Conservation (phyloP, 2,329 filamentous ascomycete genomes). For the Pyricularia pennisetigena region DNA sequence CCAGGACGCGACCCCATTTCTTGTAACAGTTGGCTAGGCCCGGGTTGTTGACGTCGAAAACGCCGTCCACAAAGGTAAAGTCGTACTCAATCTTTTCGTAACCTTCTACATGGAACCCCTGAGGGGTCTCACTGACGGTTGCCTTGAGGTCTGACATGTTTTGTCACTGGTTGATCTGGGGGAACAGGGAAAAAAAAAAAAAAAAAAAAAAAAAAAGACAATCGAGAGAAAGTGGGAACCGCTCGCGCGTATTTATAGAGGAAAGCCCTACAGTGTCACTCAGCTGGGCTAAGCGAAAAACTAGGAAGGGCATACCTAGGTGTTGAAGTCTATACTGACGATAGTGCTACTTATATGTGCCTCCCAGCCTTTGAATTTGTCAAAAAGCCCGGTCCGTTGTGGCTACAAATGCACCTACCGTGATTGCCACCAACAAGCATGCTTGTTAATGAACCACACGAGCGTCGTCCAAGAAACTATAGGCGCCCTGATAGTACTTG, state of each 20-base stretch:
- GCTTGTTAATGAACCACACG: background rate
- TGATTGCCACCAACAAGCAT: background rate
- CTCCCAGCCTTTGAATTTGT: background rate
- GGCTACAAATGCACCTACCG: background rate
- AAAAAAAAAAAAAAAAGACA: background rate
- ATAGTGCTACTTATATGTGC: background rate
- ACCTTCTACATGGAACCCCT: constrained; percentile 61
- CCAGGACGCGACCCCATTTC: constrained; percentile 54
- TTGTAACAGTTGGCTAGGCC: constrained; percentile 57
- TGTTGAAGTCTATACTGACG: background rate
- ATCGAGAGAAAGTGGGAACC: background rate
- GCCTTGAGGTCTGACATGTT: constrained; percentile 60
- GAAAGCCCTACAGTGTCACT: background rate
- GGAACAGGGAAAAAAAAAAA: background rate
- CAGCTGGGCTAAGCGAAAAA: background rate
- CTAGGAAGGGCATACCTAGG: background rate
- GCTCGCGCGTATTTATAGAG: background rate
- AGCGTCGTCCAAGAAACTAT: background rate
- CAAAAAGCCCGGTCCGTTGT: background rate
- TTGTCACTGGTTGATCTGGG: constrained; percentile 12
- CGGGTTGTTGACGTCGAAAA: constrained; percentile 51
- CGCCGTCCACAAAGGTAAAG: constrained; percentile 61
- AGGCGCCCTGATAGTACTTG: too few relatives aligned
- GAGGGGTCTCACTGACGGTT: constrained; percentile 36
- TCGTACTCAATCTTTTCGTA: constrained; percentile 72